Evolutionary conservation across 176 grass and related monocot genomes (phyloP), one percentile per base, ranked within the genome.

Genomic region (Bromus sterilis): DNA sequence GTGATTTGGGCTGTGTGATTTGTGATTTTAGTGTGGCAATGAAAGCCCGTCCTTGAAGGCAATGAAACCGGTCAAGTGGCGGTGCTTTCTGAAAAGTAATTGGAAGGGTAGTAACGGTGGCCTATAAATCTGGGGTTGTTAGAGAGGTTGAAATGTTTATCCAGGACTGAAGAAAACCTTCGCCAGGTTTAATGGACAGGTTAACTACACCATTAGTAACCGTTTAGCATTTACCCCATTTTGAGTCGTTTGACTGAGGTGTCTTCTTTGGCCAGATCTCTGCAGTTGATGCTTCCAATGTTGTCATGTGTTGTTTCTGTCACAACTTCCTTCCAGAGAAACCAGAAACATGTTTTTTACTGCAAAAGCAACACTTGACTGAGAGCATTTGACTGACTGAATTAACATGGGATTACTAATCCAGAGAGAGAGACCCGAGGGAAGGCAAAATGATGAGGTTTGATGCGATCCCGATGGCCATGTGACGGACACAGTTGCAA

Each of bases 401-500:
- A 34, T n/a, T 40, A 18, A 65, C 8, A 11, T 29, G 39, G 44
- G 29, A 46, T 32, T n/a, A n/a, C n/a, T 20, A 60, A 62, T 43
- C 28, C 80, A 49, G 16, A 3, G 48, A 3, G 48, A 74, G 37
- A 36, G 13, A 63, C 28, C 56, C 40, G 33, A 58, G 72, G 55
- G 35, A 20, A 82, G 49, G 1, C 69, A 28, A 20, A 74, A 74
- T 74, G 18, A 74, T 82, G 66, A 9, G 24, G 32, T 6, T 24
- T 4, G 1, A 71, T 71, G 14, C 4, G 80, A 74, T 74, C 80
- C 53, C 66, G 56, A 49, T 26, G 32, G 8, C 60, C 74, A 77
- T 79, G 60, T 80, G 56, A 61, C 80, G 26, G 51, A 33, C 69
- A 9, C 57, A 9, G 70, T 53, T 53, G 81, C 57, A 14, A 75